Evolutionary conservation across 2,329 filamentous ascomycete species (phyloP), one percentile per base, ranked within the genome.

Genomic region (Fusarium tanahbumbuense): DNA sequence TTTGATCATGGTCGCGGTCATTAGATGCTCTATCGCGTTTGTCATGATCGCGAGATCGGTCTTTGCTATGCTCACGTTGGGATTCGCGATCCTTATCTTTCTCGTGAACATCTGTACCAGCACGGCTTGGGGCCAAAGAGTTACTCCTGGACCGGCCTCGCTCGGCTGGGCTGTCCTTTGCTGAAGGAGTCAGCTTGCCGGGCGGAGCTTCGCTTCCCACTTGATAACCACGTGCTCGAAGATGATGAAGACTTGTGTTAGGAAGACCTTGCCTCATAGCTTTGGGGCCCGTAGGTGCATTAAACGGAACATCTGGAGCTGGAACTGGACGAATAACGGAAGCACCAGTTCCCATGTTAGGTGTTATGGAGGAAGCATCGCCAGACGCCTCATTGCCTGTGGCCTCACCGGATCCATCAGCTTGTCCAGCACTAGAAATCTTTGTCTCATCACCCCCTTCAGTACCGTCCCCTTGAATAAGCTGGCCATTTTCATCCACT

Each of bases 231-330:
- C 84, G 80, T 25, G 87, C 87, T 68, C 88, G 83, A 78, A 90
- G 78, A 74, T 92, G 88, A 70, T 90, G 87, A 56, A 92, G 87
- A 72, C 92, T 93, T 60, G 91, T 94, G 79, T 97, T 97, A 54
- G 93, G 92, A 13, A 94, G 84, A 30, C 94, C 93, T 80, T 96
- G 92, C 68, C 95, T 88, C 93, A 98, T 97, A 20, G 96, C 96
- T 81, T 96, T 94, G 49, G 96, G 96, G 12, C 94, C 96, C 57
- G 92, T 97, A 28, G 96, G 96, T 28, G 96, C 96, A 81, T 86
- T 93, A 81, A 89, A 79, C 46, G 89, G 89, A 54, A 82, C 80
- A 73, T 82, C 76, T 56, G 79, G 64, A 62, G 73, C 76, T 45
- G 79, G 61, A 62, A 76, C 75, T 53, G 77, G 77, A 68, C 78